phyloP scores from a whole-genome alignment of 176 grass and related monocot species.

The Phoenix roebelenii region DNA sequence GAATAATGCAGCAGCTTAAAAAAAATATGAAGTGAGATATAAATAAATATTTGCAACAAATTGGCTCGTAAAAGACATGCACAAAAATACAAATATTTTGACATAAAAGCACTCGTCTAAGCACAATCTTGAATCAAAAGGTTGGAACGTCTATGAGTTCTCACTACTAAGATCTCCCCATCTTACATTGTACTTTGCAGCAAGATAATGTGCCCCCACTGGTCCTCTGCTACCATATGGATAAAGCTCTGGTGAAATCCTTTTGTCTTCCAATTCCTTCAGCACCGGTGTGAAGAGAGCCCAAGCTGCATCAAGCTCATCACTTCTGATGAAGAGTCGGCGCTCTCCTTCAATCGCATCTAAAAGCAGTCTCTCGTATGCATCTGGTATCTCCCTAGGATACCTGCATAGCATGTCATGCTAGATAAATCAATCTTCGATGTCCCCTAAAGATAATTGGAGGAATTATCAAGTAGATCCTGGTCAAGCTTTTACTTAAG shows the following conservation, averaged over 20 bases:
- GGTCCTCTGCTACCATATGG: constrained; percentile 89
- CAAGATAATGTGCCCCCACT: constrained; percentile 82
- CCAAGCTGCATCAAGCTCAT: constrained; percentile 92
- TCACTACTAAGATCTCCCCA: constrained; percentile 75
- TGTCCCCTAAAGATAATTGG: too few species aligned
- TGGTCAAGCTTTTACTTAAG: too few species aligned
- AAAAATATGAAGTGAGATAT: too few species aligned
- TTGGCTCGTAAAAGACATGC: too few species aligned
- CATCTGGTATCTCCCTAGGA: constrained; percentile 68
- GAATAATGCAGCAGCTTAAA: too few species aligned
- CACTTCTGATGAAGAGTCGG: constrained; percentile 85
- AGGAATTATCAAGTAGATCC: too few species aligned
- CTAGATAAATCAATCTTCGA: too few species aligned
- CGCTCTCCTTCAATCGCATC: constrained; percentile 84
- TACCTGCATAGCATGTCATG: constrained; percentile 22
- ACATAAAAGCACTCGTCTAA: too few species aligned
- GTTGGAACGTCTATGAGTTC: neutral
- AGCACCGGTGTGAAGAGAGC: constrained; percentile 79
- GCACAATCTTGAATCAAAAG: too few species aligned
- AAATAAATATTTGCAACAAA: too few species aligned
- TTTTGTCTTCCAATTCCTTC: constrained; percentile 47
- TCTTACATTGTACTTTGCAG: constrained; percentile 65
- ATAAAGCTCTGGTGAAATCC: constrained; percentile 75
- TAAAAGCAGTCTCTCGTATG: constrained; percentile 79
- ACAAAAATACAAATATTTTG: too few species aligned